phyloP scores from a whole-genome alignment of 495 filamentous ascomycete species.

The Neurospora sp. region DNA sequence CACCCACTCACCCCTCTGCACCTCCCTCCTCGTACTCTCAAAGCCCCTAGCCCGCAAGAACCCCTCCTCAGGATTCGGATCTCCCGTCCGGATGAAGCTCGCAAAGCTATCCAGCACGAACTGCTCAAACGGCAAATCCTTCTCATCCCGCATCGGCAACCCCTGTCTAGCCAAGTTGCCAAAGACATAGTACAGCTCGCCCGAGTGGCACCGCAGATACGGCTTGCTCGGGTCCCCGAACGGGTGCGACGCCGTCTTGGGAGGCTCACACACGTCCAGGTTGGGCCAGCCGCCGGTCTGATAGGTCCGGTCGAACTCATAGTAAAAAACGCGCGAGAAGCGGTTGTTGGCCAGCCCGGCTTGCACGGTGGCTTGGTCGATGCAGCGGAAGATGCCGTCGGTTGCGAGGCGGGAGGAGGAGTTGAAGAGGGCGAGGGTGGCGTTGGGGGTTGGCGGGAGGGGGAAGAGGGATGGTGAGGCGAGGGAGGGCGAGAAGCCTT shows the following conservation, averaged over 20 bases:
- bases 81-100: conserved; percentile 23
- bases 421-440: conserved; percentile 35
- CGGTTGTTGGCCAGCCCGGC: conserved; percentile 19
- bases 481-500: conserved; percentile 20
- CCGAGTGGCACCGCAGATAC: conserved; percentile 25
- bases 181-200: conserved; percentile 28
- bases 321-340: conserved; percentile 30
- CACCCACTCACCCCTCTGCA: conserved; percentile 17
- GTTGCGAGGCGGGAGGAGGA: conserved; percentile 33
- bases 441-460: conserved; percentile 22
- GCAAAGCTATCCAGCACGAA: conserved; percentile 26
- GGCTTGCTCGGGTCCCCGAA: conserved; percentile 33
- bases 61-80: conserved; percentile 27
- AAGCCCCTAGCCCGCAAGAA: conserved; percentile 25
- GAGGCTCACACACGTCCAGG: conserved; percentile 35
- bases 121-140: conserved; percentile 27
- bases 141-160: conserved; percentile 24
- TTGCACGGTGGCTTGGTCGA: conserved; percentile 37
- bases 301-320: conserved; percentile 44
- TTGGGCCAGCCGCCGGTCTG: conserved; percentile 38
- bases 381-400: conserved; percentile 41
- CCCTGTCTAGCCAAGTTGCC: conserved; percentile 28
- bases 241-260: conserved; percentile 21
- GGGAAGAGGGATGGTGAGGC: conserved; percentile 24
- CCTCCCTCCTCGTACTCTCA: conserved; percentile 7